Percentiles rank a stretch among this genome's conserved stretches.
phyloP scores from a whole-genome alignment of 345 rosid species.

The Carallia pectinifolia region DNA sequence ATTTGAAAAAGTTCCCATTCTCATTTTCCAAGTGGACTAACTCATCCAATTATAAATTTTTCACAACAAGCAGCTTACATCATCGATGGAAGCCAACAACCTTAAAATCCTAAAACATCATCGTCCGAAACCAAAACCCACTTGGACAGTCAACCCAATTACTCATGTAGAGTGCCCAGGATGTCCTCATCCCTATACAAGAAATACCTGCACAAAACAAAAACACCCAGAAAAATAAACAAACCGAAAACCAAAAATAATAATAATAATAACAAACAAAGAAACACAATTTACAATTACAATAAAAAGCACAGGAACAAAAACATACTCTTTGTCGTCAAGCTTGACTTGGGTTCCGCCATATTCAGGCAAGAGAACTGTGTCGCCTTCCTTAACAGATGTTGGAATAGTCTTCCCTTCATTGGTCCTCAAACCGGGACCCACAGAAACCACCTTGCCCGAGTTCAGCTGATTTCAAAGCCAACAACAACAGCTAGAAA shows the following conservation, averaged over 20 bases:
- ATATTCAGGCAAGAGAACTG: constrained; percentile 80
- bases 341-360: constrained; percentile 81
- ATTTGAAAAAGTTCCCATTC: too few species aligned
- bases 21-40: too few species aligned
- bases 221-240: not conserved
- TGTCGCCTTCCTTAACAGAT: constrained; percentile 78
- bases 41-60: not conserved
- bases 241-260: not conserved
- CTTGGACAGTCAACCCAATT: not conserved
- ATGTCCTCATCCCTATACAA: constrained; percentile 81
- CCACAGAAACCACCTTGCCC: constrained; percentile 72
- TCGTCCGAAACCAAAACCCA: not conserved
- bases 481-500: not conserved
- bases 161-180: constrained; percentile 73
- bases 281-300: not conserved
- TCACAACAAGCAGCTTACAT: not conserved
- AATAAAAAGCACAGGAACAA: not conserved
- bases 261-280: too few species aligned
- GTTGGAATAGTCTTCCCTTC: constrained; percentile 66
- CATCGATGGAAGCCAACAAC: not conserved
- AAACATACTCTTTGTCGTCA: constrained; percentile 67
- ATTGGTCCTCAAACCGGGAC: constrained; percentile 59
- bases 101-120: not conserved
- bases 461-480: constrained; percentile 58
- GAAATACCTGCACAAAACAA: constrained; percentile 46